Evolutionary conservation across 257 asterid species (phyloP).

Genomic region (Craterostigma plantagineum): DNA sequence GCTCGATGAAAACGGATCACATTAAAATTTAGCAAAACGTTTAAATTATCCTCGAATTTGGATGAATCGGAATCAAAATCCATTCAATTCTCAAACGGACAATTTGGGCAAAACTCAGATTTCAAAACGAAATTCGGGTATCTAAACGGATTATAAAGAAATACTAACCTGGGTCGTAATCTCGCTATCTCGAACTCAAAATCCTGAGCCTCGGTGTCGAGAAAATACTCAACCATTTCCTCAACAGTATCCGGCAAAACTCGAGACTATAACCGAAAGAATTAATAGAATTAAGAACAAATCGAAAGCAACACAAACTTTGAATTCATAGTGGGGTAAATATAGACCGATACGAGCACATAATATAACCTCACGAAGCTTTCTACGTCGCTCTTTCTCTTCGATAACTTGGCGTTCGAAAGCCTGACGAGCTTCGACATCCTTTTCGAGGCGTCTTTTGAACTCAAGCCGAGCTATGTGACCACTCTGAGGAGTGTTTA

Average conservation of each 20-base stretch:
- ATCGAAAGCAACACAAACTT: too few species aligned
- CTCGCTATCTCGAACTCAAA: conserved; percentile 79
- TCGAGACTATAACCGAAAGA: too few species aligned
- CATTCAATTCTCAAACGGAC: too few species aligned
- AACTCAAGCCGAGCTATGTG: conserved; percentile 57
- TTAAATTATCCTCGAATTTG: too few species aligned
- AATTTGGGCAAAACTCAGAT: background rate
- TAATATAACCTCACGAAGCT: conserved; percentile 75
- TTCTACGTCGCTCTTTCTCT: conserved; percentile 41
- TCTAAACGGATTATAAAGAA: too few species aligned
- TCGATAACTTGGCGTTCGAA: conserved; percentile 64
- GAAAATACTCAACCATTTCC: conserved; percentile 63
- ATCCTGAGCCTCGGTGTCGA: conserved; percentile 89
- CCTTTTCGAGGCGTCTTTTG: conserved; percentile 51
- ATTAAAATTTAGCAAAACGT: too few species aligned
- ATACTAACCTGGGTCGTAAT: conserved; percentile 66
- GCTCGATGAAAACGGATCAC: too few species aligned
- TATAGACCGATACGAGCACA: too few species aligned
- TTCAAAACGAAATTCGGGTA: too few species aligned
- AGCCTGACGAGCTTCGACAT: conserved; percentile 48
- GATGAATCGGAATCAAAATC: too few species aligned
- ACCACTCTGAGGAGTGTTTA: conserved; percentile 44
- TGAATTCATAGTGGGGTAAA: too few species aligned
- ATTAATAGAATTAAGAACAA: too few species aligned
- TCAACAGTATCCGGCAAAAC: conserved; percentile 43